A percentile compares a stretch with the other conserved stretches of the same genome.
Evolutionary conservation across 108 stramenopile genomes (phyloP).

Genomic region (Conticribra guillardii): DNA sequence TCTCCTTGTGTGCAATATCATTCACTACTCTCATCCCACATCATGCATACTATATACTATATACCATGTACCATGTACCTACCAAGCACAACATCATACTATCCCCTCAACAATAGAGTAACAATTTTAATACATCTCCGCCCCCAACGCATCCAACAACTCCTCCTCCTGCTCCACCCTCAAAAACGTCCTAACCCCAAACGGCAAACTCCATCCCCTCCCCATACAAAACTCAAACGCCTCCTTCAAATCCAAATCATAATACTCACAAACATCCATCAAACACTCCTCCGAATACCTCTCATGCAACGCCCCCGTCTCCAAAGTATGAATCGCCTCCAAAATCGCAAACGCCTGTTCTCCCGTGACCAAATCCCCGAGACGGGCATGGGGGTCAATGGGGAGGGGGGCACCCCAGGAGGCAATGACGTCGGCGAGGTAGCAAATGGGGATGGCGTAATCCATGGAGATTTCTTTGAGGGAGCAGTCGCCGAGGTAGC

Average conservation of each 20-base stretch:
- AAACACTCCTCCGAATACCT: slow-evolving; percentile 76
- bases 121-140: slow-evolving; percentile 5
- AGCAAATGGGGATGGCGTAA: slow-evolving; percentile 80
- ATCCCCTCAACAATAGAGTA: not conserved
- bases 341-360: slow-evolving; percentile 88
- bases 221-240: slow-evolving; percentile 81
- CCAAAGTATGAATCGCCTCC: slow-evolving; percentile 85
- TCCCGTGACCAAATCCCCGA: slow-evolving; percentile 90
- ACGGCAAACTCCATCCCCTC: slow-evolving; percentile 87
- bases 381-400: slow-evolving; percentile 62
- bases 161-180: slow-evolving; percentile 85
- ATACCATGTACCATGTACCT: too few relatives aligned
- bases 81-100: not conserved
- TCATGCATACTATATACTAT: too few relatives aligned
- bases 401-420: slow-evolving; percentile 83
- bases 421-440: slow-evolving; percentile 83
- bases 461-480: slow-evolving; percentile 76
- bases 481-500: slow-evolving; percentile 85
- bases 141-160: slow-evolving; percentile 53
- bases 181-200: slow-evolving; percentile 83
- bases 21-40: too few relatives aligned
- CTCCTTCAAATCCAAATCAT: slow-evolving; percentile 75
- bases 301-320: slow-evolving; percentile 73
- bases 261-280: slow-evolving; percentile 64
- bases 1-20: too few relatives aligned